Percentiles rank a stretch among this genome's conserved stretches.
Conservation (phyloP, 176 grass and related monocot genomes). For the Musa troglodytarum region DNA sequence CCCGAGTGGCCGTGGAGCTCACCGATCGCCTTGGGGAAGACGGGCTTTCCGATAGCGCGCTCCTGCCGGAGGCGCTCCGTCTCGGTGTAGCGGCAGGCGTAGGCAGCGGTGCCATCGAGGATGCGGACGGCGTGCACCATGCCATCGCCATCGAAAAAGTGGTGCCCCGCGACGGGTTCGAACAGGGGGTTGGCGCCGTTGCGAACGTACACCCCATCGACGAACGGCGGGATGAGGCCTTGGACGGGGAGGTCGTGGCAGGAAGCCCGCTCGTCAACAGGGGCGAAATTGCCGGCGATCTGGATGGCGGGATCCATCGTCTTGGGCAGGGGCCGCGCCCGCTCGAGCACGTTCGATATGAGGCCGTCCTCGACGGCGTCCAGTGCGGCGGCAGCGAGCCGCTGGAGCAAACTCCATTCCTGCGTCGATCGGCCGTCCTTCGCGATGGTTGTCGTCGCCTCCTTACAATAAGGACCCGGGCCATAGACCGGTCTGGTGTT, state of each 20-base stretch:
- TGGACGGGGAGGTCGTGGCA: slow-evolving; percentile 20
- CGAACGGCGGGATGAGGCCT: slow-evolving; percentile 30
- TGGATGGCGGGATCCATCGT: slow-evolving; percentile 58
- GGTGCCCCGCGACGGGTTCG: slow-evolving; percentile 55
- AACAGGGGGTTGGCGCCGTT: slow-evolving; percentile 80
- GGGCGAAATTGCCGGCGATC: slow-evolving; percentile 81
- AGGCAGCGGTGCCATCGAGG: slow-evolving; percentile 32
- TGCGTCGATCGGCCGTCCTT: not conserved
- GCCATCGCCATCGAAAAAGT: slow-evolving; percentile 95
- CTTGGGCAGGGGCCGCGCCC: slow-evolving; percentile 32
- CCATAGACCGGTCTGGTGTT: too few relatives aligned
- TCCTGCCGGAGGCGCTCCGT: slow-evolving; percentile 63
- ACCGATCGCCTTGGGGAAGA: slow-evolving; percentile 88
- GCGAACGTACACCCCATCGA: slow-evolving; percentile 67
- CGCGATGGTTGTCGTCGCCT: not conserved
- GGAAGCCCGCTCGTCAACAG: slow-evolving; percentile 38
- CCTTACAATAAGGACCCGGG: too few relatives aligned
- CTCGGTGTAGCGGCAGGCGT: slow-evolving; percentile 74
- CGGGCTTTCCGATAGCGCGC: slow-evolving; percentile 27
- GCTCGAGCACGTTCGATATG: slow-evolving; percentile 41
- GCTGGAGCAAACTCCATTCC: slow-evolving; percentile 55
- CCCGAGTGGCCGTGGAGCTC: slow-evolving; percentile 92
- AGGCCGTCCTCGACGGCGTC: slow-evolving; percentile 42
- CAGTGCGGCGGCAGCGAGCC: slow-evolving; percentile 32
- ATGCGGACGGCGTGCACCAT: slow-evolving; percentile 77